These are phyloP conservation scores for Nicotiana tabacum DNA, from an alignment of 257 asterid species.

Conservation along the genomic window DNA sequence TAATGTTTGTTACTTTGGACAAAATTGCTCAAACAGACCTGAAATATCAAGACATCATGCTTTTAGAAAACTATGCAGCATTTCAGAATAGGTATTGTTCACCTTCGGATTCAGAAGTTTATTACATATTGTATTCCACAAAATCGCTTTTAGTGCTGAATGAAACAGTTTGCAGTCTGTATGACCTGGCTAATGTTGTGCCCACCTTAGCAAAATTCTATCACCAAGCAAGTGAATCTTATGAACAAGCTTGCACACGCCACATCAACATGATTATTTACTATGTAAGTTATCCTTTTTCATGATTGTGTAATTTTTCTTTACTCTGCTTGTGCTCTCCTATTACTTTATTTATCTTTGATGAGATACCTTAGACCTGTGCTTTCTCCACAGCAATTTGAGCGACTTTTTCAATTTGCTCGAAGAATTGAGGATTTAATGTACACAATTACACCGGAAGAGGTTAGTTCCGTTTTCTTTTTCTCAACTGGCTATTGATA, in stretches of 20 bases:
- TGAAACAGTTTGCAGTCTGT: slow-evolving; percentile 56
- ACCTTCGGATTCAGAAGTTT: neutral
- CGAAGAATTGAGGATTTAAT: slow-evolving; percentile 86
- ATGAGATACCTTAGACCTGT: slow-evolving; percentile 2
- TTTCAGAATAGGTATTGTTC: slow-evolving; percentile 85
- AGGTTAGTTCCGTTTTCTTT: slow-evolving; percentile 50
- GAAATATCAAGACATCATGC: slow-evolving; percentile 76
- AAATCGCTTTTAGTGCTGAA: slow-evolving; percentile 16
- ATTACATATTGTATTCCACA: neutral
- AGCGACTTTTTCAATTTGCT: slow-evolving; percentile 85
- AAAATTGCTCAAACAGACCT: slow-evolving; percentile 84
- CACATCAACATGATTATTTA: slow-evolving; percentile 79
- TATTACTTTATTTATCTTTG: neutral
- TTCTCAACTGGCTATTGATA: slow-evolving; percentile 4
- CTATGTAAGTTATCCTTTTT: slow-evolving; percentile 46
- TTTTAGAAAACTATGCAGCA: slow-evolving; percentile 95
- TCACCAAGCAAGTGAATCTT: slow-evolving; percentile 97
- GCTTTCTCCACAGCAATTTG: slow-evolving; percentile 75
- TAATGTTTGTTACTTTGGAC: slow-evolving; percentile 96
- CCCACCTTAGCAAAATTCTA: slow-evolving; percentile 91
- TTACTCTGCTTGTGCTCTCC: slow-evolving; percentile 1
- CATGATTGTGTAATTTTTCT: slow-evolving; percentile 1
- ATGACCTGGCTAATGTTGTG: slow-evolving; percentile 95
- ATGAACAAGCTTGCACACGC: slow-evolving; percentile 88
- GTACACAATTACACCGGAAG: slow-evolving; percentile 67